Conservation (phyloP, 225 moss, liverwort and hornwort genomes). For the Thuidium tamariscinum region DNA sequence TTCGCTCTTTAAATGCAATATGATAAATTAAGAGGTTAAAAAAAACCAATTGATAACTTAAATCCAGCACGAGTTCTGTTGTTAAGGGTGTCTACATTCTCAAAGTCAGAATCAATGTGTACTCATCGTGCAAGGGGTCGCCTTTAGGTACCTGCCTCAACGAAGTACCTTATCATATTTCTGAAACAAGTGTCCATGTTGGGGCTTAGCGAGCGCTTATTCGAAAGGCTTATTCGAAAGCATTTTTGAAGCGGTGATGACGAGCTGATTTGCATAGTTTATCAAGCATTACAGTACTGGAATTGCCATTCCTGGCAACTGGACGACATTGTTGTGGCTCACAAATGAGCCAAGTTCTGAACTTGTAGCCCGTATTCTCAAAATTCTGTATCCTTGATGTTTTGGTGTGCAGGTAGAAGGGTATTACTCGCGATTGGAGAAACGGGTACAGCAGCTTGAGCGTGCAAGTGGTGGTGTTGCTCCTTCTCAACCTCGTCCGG, state of each 20-base stretch:
- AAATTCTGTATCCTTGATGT: background rate
- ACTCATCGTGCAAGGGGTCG: background rate
- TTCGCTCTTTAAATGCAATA: background rate
- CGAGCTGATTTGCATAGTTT: background rate
- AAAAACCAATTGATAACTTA: background rate
- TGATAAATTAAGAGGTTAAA: background rate
- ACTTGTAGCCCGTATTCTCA: background rate
- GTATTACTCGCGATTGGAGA: conserved; percentile 38
- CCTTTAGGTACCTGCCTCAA: background rate
- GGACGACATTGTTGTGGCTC: background rate
- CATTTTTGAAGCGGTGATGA: background rate
- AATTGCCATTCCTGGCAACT: background rate
- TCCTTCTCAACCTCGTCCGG: conserved; percentile 7
- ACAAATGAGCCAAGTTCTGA: background rate
- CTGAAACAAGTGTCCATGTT: background rate
- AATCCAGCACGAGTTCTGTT: background rate
- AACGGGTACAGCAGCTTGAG: conserved; percentile 40
- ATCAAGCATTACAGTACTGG: background rate
- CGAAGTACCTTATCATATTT: background rate
- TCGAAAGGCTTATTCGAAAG: background rate
- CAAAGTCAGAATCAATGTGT: background rate
- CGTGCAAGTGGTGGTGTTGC: conserved; percentile 6
- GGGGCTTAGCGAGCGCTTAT: background rate
- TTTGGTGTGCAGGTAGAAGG: conserved; percentile 23
- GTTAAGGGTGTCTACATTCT: background rate